Conservation (phyloP, 148 eudicot species). For the Oxyria digyna region DNA sequence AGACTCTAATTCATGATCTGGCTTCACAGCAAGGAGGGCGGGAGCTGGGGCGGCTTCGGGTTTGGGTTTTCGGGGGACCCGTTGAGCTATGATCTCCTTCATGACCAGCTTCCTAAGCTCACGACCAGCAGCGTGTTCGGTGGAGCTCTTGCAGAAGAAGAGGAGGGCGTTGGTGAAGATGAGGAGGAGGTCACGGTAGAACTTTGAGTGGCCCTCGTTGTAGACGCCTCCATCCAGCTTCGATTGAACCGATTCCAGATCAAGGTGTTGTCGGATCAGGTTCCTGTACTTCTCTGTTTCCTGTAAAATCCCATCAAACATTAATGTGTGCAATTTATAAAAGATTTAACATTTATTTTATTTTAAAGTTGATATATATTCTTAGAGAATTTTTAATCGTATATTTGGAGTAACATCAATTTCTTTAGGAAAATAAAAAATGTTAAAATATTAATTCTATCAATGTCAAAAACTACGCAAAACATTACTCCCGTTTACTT, state of each 20-base stretch:
- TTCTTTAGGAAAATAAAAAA: too few relatives aligned
- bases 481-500: too few relatives aligned
- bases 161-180: slow-evolving; percentile 37
- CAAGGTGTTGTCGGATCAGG: slow-evolving; percentile 42
- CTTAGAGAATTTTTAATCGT: too few relatives aligned
- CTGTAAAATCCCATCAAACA: slow-evolving; percentile 14
- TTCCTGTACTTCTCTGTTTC: slow-evolving; percentile 30
- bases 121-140: slow-evolving; percentile 30
- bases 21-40: slow-evolving; percentile 8
- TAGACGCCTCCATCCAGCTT: slow-evolving; percentile 42
- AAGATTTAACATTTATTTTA: too few relatives aligned
- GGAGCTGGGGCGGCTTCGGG: too few relatives aligned
- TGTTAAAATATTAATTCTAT: too few relatives aligned
- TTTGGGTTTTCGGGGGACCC: slow-evolving; percentile 9
- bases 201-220: slow-evolving; percentile 22
- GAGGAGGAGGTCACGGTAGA: slow-evolving; percentile 51
- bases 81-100: background rate
- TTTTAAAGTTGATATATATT: too few relatives aligned
- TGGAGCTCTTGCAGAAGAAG: slow-evolving; percentile 32
- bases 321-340: background rate
- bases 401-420: too few relatives aligned
- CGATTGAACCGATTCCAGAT: slow-evolving; percentile 28
- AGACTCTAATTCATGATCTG: background rate
- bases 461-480: too few relatives aligned
- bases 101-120: slow-evolving; percentile 31